Base-by-base conservation (phyloP, 75 land plant species). In the Chamaecyparis obtusa region DNA sequence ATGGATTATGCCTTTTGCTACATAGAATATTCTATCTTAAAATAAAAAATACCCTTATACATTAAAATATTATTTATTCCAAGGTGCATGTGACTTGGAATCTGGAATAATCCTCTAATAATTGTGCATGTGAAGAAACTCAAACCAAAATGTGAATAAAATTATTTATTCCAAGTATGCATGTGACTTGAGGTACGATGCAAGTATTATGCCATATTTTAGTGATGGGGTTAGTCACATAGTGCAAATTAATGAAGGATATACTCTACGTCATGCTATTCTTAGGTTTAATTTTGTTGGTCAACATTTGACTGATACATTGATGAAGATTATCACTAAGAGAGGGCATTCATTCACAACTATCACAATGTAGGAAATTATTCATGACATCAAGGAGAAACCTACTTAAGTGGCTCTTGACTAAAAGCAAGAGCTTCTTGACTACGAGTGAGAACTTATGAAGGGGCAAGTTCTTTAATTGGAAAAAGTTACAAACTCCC, bases 321-420 rank as follows among this genome's bases (percentile, higher is more conserved):
- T 91, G 86, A 92, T 92, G 94, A 92, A 91, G 88, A 92, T 92
- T 83, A 85, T 92, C 2, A 92, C 92, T 2, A 89, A 93, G 76
- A 91, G 94, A 79, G 94, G 94, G 39, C 91, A 93, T 64, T 90
- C 91, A 19, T 93, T 93, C 83, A 93, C 94, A 48, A 93, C 93
- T 27, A 93, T 90, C 33, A 93, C 92, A 24, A 92, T 90, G 87
- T 88, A 92, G 19, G 92, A 92, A 86, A 92, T 92, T 83, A 92
- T 92, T 16, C 60, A 88, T 17, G 92, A 92, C 64, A 71, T 92
- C 46, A 92, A 92, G 87, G 93, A 92, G 82, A 92, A 88, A 87
- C 88, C 90, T 24, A 89, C 92, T 17, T 91, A 91, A 84, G 89
- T 91, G 30, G 92, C 92, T 10, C 84, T 90, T 48, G 92, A 92